These are phyloP conservation scores for Blastomyces percursus DNA, from an alignment of 2,329 filamentous ascomycete genomes.

Conservation along the genomic window DNA sequence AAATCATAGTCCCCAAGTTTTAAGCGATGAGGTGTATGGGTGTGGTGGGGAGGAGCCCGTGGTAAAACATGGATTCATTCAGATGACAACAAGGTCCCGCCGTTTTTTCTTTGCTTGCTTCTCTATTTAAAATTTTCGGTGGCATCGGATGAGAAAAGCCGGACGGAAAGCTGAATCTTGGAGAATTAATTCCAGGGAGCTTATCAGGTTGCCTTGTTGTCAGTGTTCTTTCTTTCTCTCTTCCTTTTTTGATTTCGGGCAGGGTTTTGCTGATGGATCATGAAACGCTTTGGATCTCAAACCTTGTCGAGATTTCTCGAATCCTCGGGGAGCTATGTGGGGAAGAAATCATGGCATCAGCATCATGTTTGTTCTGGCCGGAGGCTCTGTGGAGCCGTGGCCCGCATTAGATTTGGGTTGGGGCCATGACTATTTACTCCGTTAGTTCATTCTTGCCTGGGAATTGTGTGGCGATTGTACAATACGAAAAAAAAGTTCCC, in stretches of 20 bases:
- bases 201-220: neutral
- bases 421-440: neutral
- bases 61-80: neutral
- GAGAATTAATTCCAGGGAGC: neutral
- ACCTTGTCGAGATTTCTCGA: neutral
- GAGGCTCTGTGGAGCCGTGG: neutral
- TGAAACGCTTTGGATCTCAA: neutral
- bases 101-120: neutral
- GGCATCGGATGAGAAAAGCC: neutral
- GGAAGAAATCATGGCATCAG: neutral
- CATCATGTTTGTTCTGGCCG: neutral
- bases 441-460: too few species aligned
- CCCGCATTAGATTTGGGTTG: neutral
- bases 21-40: neutral
- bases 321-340: neutral
- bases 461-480: too few species aligned
- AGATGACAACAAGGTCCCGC: neutral
- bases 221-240: neutral
- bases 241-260: neutral
- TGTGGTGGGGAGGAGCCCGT: neutral
- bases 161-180: neutral
- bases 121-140: neutral
- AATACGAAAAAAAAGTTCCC: neutral
- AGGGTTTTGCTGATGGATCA: neutral
- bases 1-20: neutral